Evolutionary conservation across 1,284 basidiomycete genomes (phyloP), one percentile per base, ranked within the genome.

Genomic region (Fereydounia khargensis): DNA sequence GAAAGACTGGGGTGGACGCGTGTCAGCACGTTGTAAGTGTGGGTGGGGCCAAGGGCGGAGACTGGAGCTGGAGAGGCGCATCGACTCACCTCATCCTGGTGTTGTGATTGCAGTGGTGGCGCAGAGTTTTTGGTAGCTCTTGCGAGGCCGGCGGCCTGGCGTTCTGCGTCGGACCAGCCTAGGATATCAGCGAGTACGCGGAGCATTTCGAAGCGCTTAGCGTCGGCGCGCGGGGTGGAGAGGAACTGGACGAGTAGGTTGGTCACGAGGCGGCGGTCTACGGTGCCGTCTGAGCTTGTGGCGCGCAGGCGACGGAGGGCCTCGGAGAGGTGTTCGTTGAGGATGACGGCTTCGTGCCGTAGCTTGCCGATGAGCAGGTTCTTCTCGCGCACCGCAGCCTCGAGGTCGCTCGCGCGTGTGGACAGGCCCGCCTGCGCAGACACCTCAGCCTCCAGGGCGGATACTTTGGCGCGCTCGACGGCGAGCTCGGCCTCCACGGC

Each of bases 171-270:
- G 35, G 82, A 82, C 94, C 95, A 99, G 4, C 83, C 84, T 11
- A 99, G 81, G 38, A 99, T 86, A 4, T 89, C 88, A 2, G 88
- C 82, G 5, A 99, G 82, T 0, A 99, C 80, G 1, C 83, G 82
- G 10, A 99, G 82, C 86, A 98, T 97, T 78, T 99, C 95, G 76
- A 94, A 99, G 6, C 94, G 84, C 76, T 98, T 98, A 18, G 86
- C 80, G 76, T 99, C 94, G 18, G 85, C 87, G 8, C 95, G 84
- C 8, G 91, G 89, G 0, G 91, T 92, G 7, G 83, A 84, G 39
- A 99, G 81, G 79, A 97, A 99, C 1, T 86, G 85, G n/a, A 98
- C 81, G 9, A 99, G 79, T 34, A 98, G 85, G 70, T 99, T 99
- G 19, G 89, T 95, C 23, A 99, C 90, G 2, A 99, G 83, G 11